A percentile compares a stretch with the other conserved stretches of the same genome.
Conservation (phyloP, 345 rosid genomes). For the Pistacia integerrima region DNA sequence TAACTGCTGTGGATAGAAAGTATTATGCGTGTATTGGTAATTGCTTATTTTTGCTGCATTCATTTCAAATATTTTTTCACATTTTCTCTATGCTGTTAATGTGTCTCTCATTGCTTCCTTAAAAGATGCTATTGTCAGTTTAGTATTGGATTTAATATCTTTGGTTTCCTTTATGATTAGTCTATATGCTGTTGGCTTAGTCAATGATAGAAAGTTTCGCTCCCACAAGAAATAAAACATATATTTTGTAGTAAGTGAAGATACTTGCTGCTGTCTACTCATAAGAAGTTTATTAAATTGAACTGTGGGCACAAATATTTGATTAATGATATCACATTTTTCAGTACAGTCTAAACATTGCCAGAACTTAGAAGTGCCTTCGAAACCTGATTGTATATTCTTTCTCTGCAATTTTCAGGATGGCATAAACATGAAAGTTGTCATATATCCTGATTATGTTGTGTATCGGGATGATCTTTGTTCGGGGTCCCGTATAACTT, state of each 20-base stretch:
- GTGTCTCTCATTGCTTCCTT: background rate
- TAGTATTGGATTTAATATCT: background rate
- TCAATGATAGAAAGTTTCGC: background rate
- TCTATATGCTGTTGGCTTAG: background rate
- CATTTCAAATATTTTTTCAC: background rate
- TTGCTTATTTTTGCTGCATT: background rate
- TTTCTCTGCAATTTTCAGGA: slow-evolving; percentile 52
- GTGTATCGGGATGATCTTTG: slow-evolving; percentile 43
- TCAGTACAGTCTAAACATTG: background rate
- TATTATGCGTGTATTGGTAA: background rate
- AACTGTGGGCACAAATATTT: slow-evolving; percentile 6
- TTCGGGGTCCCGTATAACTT: slow-evolving; percentile 48
- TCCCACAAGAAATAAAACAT: background rate
- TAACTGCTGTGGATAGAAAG: background rate
- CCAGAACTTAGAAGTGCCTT: slow-evolving; percentile 20
- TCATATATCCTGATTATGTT: slow-evolving; percentile 62
- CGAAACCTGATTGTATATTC: slow-evolving; percentile 16
- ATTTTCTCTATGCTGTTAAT: slow-evolving; percentile 10
- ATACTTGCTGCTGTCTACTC: slow-evolving; percentile 11
- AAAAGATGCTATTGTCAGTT: background rate
- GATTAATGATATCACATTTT: background rate
- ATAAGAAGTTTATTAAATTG: slow-evolving; percentile 4
- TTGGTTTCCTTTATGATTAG: background rate
- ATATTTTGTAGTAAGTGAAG: slow-evolving; percentile 3
- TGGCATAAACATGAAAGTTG: slow-evolving; percentile 38